Percentiles rank a stretch among this genome's conserved stretches.
Conservation (phyloP, 257 asterid species). For the Schizonepeta tenuifolia region DNA sequence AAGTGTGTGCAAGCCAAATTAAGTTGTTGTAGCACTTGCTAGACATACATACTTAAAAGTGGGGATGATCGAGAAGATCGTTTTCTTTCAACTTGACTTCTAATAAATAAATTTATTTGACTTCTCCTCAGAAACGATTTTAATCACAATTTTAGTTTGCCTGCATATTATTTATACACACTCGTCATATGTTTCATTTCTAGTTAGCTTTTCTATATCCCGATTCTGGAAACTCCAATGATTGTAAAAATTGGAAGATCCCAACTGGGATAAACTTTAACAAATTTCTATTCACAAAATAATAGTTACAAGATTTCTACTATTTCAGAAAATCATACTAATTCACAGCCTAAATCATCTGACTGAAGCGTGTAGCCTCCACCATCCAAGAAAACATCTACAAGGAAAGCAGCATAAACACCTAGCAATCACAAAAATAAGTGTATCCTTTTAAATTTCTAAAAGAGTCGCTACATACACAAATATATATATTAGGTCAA, state of each 20-base stretch:
- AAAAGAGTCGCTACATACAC: neutral
- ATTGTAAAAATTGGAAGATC: neutral
- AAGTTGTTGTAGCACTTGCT: no score
- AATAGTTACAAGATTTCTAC: neutral
- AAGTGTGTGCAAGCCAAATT: no score
- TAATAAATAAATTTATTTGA: no score
- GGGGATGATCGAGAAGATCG: no score
- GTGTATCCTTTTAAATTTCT: constrained; percentile 14
- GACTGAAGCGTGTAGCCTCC: constrained; percentile 19
- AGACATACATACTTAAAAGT: no score
- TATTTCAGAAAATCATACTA: neutral
- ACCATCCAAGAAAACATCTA: constrained; percentile 32
- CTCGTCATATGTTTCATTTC: neutral
- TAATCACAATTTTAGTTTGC: neutral
- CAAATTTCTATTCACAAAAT: constrained; percentile 5
- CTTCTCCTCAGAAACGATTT: neutral
- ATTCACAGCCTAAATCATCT: neutral
- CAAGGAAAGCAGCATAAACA: constrained; percentile 21
- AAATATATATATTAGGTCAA: constrained; percentile 11
- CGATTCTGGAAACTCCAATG: neutral
- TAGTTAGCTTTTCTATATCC: neutral
- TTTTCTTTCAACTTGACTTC: no score
- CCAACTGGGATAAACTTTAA: neutral
- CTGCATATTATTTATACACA: neutral
- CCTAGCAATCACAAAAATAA: constrained; percentile 32